phyloP scores from a whole-genome alignment of 257 asterid genomes.

The Solanum boliviense region DNA sequence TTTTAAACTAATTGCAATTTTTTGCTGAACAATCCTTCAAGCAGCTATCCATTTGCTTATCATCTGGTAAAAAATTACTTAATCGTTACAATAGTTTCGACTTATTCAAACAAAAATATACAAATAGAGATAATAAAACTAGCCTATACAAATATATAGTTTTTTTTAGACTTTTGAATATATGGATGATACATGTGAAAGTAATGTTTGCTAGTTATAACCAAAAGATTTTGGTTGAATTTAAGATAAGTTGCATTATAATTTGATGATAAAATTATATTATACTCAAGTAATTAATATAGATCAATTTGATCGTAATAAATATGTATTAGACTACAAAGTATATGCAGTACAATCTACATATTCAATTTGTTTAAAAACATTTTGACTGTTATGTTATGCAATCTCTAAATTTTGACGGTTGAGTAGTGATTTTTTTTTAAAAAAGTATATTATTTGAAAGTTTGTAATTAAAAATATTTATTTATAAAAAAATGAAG shows the following conservation, averaged over 20 bases:
- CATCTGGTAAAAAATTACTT: background rate
- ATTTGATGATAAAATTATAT: background rate
- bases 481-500: too few species aligned
- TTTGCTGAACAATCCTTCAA: background rate
- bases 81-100: background rate
- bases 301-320: background rate
- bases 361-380: background rate
- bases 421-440: too few species aligned
- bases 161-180: background rate
- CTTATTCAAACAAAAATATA: background rate
- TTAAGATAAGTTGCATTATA: background rate
- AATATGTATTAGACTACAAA: background rate
- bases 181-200: background rate
- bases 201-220: background rate
- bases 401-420: background rate
- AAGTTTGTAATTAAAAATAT: too few species aligned
- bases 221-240: background rate
- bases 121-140: too few species aligned
- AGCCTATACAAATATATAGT: too few species aligned
- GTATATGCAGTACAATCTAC: background rate
- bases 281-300: rapidly evolving
- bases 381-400: background rate
- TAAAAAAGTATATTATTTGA: too few species aligned
- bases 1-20: background rate
- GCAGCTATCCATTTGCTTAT: background rate